Percentiles rank a stretch among this genome's conserved stretches.
Evolutionary conservation across 768 basidiomycete species (phyloP).

Genomic region (Lactarius deliciosus): DNA sequence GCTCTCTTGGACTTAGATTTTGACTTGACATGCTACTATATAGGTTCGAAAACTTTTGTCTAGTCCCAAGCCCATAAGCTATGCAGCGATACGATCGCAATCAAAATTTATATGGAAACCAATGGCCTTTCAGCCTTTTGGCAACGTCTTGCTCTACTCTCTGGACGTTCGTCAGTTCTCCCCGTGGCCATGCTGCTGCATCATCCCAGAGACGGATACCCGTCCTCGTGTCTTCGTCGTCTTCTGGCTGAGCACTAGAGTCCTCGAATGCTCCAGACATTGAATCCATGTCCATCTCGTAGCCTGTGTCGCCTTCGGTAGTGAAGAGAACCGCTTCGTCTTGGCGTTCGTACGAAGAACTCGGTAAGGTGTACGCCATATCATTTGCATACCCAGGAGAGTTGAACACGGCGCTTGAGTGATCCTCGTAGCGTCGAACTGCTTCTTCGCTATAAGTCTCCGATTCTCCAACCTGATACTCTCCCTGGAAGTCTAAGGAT

Average conservation of each 20-base stretch:
- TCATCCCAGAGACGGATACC: constrained; percentile 20
- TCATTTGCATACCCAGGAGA: constrained; percentile 2
- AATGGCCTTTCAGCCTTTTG: constrained; percentile 55
- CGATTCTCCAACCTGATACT: neutral
- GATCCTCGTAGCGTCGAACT: neutral
- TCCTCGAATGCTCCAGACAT: constrained; percentile 1
- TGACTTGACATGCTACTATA: neutral
- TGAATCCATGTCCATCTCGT: constrained; percentile 1
- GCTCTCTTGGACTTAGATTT: too few species aligned
- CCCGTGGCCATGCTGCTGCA: constrained; percentile 9
- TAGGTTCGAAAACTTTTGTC: neutral
- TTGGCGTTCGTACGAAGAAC: constrained; percentile 9
- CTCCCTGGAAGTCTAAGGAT: neutral
- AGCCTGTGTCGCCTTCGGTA: constrained; percentile 2
- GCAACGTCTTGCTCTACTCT: constrained; percentile 65
- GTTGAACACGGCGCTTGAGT: neutral
- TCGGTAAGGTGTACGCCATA: neutral
- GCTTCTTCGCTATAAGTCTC: constrained; percentile 1
- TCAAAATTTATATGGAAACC: constrained; percentile 62
- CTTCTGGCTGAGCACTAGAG: constrained; percentile 2
- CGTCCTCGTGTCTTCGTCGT: neutral
- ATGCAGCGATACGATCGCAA: constrained; percentile 14
- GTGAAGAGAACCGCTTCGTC: neutral
- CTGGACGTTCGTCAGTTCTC: constrained; percentile 35
- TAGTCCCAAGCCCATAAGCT: neutral